These are phyloP conservation scores for Lantana camara DNA, from an alignment of 257 asterid species.

Conservation along the genomic window DNA sequence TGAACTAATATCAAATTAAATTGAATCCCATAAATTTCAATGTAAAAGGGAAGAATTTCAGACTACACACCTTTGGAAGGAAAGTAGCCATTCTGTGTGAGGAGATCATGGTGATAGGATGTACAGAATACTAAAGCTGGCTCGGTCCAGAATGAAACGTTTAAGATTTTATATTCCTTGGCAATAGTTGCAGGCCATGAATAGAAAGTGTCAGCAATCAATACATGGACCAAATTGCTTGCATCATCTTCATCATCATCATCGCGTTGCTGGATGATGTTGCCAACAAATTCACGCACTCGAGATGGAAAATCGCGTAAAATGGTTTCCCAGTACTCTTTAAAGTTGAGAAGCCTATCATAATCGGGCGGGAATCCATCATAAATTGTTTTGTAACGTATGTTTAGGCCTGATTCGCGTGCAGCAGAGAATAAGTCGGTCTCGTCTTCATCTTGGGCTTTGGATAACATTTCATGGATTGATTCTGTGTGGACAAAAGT, in stretches of 20 bases:
- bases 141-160: constrained; percentile 41
- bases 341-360: constrained; percentile 37
- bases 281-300: constrained; percentile 35
- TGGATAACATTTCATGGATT: constrained; percentile 44
- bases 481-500: constrained; percentile 52
- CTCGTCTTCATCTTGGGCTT: constrained; percentile 26
- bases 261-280: constrained; percentile 20
- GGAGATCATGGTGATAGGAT: constrained; percentile 35
- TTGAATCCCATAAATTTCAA: no score
- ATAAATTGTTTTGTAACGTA: constrained; percentile 42
- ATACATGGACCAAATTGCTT: constrained; percentile 24
- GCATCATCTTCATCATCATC: neutral
- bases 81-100: constrained; percentile 34
- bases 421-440: constrained; percentile 40
- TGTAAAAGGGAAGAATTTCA: no score
- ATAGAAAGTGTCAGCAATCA: constrained; percentile 45
- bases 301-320: constrained; percentile 31
- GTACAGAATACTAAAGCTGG: constrained; percentile 40
- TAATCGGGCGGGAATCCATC: constrained; percentile 48
- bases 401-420: constrained; percentile 44
- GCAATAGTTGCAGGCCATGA: constrained; percentile 41
- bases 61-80: constrained; percentile 24
- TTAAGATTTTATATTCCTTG: constrained; percentile 32
- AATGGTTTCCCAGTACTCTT: constrained; percentile 39
- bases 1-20: neutral